Evolutionary conservation across 352 stramenopile genomes (phyloP), one percentile per base, ranked within the genome.

Genomic region (Pythium diclinum): DNA sequence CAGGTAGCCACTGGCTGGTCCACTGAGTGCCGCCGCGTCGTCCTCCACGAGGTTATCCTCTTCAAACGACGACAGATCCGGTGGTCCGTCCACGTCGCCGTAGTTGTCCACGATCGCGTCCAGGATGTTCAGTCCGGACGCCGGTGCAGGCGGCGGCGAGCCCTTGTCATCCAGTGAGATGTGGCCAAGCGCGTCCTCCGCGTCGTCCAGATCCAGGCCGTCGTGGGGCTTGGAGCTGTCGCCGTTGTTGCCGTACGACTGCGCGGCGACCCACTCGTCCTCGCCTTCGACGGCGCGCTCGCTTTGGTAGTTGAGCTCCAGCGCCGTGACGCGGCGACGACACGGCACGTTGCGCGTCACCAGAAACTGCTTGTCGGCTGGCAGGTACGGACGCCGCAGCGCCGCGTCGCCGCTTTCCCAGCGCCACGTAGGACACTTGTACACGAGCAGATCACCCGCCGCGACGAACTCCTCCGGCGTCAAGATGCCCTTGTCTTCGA

Each of bases 381-480:
- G 89, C 8, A 97, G 62, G 60, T 92, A 95, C 36, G 84, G 16
- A 47, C 87, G 82, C 28, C 74, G 69, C 21, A 76, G 66, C 55
- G 61, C 76, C 21, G 78, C 65, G 16, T 96, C 83, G 30, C 85
- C 88, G 60, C 77, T 88, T 51, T 92, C 85, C 86, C 96, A 99
- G 49, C 79, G 78, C 97, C 97, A 99, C 44, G 96, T 98, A 10
- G 97, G 97, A 67, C 95, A 99, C 67, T 96, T 97, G 82, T 96
- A 97, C 44, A 98, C 94, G 0, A 99, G 79, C 79, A 98, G 80
- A 67, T 99, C 96, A 6, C 97, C 94, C 6, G 94, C 95, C 36
- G 76, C 76, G 23, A 99, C 91, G 75, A 98, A 99, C 75, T 99
- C 97, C 69, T 98, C 93, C 17, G 97, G 97, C 47, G 97, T 99